Conservation (phyloP, 176 grass and related monocot species). For the Thalia dealbata region DNA sequence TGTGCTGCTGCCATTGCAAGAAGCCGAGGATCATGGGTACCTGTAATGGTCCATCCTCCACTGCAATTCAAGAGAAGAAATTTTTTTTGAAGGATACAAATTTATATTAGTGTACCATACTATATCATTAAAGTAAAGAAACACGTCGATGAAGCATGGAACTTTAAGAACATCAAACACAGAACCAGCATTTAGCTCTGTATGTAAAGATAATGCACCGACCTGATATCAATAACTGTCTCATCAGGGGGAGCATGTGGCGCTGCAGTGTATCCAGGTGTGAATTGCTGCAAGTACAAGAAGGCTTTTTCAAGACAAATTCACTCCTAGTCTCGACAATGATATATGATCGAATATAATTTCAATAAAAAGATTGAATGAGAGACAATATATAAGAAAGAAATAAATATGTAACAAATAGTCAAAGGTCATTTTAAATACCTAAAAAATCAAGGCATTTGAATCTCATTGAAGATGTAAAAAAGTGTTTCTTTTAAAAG, state of each 20-base stretch:
- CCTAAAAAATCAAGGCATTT: not conserved
- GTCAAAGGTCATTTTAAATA: too few species aligned
- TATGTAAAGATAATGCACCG: constrained; percentile 17
- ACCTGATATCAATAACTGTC: constrained; percentile 72
- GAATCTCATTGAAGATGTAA: not conserved
- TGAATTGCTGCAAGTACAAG: constrained; percentile 54
- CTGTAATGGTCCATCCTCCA: constrained; percentile 75
- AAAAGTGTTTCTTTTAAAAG: too few species aligned
- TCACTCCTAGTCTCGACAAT: not conserved
- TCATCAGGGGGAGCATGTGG: constrained; percentile 44
- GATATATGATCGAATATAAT: not conserved
- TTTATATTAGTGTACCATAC: not conserved
- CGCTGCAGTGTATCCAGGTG: constrained; percentile 63
- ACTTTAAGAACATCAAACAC: not conserved
- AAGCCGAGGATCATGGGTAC: constrained; percentile 51
- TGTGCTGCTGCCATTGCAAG: constrained; percentile 64
- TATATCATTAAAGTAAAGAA: not conserved
- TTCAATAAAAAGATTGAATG: not conserved
- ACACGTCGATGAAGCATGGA: not conserved
- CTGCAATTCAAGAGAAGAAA: constrained; percentile 7
- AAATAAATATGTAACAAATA: too few species aligned
- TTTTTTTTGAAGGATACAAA: too few species aligned
- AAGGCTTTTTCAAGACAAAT: not conserved
- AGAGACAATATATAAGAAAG: not conserved
- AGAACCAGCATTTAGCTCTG: not conserved